Percentiles rank a stretch among this genome's conserved stretches.
phyloP scores from a whole-genome alignment of 257 asterid species.

The Salvia splendens region DNA sequence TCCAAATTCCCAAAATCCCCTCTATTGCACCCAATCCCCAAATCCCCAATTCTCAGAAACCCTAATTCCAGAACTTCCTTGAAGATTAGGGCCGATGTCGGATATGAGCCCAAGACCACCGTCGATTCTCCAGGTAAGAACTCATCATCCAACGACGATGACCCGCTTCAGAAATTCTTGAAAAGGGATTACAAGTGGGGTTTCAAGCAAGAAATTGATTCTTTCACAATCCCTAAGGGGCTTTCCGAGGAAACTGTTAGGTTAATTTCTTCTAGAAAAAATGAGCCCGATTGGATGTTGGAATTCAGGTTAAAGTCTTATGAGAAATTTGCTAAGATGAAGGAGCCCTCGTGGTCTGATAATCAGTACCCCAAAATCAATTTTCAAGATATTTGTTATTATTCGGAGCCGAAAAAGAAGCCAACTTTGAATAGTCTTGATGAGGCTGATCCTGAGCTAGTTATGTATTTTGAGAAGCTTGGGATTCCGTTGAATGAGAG shows the following conservation, averaged over 20 bases:
- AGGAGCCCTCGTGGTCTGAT: slow-evolving; percentile 93
- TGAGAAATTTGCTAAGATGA: slow-evolving; percentile 63
- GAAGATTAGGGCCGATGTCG: slow-evolving; percentile 74
- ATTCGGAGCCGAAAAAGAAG: slow-evolving; percentile 89
- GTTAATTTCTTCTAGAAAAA: slow-evolving; percentile 72
- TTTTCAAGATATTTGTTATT: slow-evolving; percentile 77
- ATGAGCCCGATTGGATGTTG: slow-evolving; percentile 90
- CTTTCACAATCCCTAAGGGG: slow-evolving; percentile 67
- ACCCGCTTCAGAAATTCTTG: slow-evolving; percentile 71
- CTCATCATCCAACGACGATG: slow-evolving; percentile 49
- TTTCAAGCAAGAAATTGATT: slow-evolving; percentile 76
- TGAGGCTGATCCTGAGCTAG: slow-evolving; percentile 87
- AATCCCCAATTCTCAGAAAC: slow-evolving; percentile 37
- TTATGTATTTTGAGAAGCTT: slow-evolving; percentile 78
- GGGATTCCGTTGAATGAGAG: slow-evolving; percentile 86
- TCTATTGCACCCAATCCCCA: slow-evolving; percentile 32
- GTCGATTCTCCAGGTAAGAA: slow-evolving; percentile 59
- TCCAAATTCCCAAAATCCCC: slow-evolving; percentile 44
- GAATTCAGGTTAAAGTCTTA: slow-evolving; percentile 76
- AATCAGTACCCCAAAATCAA: slow-evolving; percentile 69
- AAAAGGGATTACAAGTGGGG: slow-evolving; percentile 90
- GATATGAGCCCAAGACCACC: slow-evolving; percentile 54
- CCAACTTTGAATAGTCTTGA: slow-evolving; percentile 81
- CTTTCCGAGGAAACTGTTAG: slow-evolving; percentile 76
- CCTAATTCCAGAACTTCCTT: slow-evolving; percentile 48